phyloP scores from a whole-genome alignment of 371 early-diverging fungal species.

The Nematocida ausubeli region DNA sequence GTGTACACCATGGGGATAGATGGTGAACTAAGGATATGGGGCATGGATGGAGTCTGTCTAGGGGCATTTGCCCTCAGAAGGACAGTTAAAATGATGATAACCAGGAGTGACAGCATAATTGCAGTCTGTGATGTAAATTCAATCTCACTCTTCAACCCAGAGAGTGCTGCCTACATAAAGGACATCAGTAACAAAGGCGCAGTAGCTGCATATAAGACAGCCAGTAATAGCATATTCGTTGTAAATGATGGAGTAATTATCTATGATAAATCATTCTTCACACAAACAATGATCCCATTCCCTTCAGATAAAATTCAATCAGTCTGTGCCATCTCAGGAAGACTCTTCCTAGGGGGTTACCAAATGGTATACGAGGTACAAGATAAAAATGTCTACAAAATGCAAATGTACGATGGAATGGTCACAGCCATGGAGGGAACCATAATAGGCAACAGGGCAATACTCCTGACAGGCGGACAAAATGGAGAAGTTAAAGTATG shows the following conservation, averaged over 20 bases:
- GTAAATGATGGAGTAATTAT: conserved; percentile 23
- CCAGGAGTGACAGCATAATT: conserved; percentile 20
- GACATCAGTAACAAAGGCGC: conserved; percentile 35
- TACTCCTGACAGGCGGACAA: conserved; percentile 27
- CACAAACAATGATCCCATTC: conserved; percentile 18
- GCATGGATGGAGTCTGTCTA: conserved; percentile 48
- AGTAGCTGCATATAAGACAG: conserved; percentile 27
- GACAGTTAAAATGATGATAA: conserved; percentile 36
- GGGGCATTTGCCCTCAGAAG: conserved; percentile 49
- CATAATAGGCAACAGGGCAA: conserved; percentile 4
- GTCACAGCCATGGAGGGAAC: conserved; percentile 46
- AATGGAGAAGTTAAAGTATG: conserved; percentile 49
- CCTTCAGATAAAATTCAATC: conserved; percentile 38
- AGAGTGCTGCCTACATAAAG: conserved; percentile 16
- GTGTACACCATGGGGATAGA: conserved; percentile 57
- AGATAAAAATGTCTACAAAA: conserved; percentile 20
- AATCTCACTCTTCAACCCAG: conserved; percentile 49
- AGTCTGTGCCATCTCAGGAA: background rate
- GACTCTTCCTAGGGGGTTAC: conserved; percentile 54
- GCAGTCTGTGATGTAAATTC: conserved; percentile 37
- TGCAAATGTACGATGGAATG: conserved; percentile 21
- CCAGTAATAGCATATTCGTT: conserved; percentile 20
- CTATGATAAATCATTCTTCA: conserved; percentile 20
- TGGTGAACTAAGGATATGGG: conserved; percentile 53
- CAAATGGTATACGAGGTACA: conserved; percentile 44